These are phyloP conservation scores for Neurospora sp. DNA, from an alignment of 495 filamentous ascomycete genomes.

Conservation along the genomic window DNA sequence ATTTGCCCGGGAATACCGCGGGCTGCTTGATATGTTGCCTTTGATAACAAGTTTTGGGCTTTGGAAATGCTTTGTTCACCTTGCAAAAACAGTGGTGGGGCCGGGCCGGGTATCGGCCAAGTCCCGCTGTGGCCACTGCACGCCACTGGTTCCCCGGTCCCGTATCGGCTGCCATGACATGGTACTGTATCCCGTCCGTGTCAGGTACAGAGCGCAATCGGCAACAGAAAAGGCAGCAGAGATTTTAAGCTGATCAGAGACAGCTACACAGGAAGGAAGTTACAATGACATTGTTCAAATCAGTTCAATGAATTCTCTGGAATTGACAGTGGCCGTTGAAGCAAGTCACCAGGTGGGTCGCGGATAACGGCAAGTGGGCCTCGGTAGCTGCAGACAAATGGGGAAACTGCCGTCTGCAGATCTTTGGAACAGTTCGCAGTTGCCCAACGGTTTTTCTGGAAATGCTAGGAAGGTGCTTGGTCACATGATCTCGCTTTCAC, in stretches of 20 bases:
- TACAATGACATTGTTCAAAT: not conserved
- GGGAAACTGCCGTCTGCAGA: not conserved
- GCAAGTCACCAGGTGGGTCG: not conserved
- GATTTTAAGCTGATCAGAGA: not conserved
- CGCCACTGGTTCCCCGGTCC: not conserved
- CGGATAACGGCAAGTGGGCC: not conserved
- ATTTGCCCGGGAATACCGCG: not conserved
- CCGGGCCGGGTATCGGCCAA: not conserved
- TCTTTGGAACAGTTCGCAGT: not conserved
- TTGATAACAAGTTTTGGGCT: not conserved
- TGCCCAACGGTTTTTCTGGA: not conserved
- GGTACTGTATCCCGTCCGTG: not conserved
- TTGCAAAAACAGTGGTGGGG: not conserved
- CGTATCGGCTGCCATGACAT: not conserved
- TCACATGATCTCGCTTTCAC: not conserved
- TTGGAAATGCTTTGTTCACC: not conserved
- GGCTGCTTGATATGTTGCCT: not conserved
- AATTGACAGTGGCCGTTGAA: not conserved
- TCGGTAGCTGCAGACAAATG: not conserved
- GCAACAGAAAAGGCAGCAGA: not conserved
- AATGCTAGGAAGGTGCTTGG: not conserved
- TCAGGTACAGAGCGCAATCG: not conserved
- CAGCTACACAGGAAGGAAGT: no score
- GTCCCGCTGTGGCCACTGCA: not conserved
- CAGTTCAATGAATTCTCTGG: not conserved